A percentile compares a stretch with the other conserved stretches of the same genome.
Conservation (phyloP, 176 grass and related monocot genomes). For the Oryza brachyantha region DNA sequence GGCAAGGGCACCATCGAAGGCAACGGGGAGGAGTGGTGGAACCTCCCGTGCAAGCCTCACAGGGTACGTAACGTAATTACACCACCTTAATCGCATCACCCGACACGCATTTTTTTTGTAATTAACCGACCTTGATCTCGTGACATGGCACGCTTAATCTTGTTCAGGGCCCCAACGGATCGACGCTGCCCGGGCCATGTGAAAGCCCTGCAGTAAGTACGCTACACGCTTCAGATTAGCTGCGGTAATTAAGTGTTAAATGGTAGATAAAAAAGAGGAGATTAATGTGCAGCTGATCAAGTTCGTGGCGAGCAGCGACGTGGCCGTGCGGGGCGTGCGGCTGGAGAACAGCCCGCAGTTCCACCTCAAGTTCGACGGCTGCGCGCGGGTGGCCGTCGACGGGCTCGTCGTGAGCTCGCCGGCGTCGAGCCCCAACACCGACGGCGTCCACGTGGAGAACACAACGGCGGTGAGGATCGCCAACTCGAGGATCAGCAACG, state of each 20-base stretch:
- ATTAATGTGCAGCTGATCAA: conserved; percentile 57
- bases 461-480: conserved; percentile 53
- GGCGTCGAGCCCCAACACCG: conserved; percentile 74
- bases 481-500: conserved; percentile 67
- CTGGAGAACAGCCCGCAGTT: conserved; percentile 84
- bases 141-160: not conserved
- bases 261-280: no score
- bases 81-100: not conserved
- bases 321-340: conserved; percentile 43
- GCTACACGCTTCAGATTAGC: not conserved
- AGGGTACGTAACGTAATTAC: conserved; percentile 35
- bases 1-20: conserved; percentile 73
- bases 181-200: conserved; percentile 69
- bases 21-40: conserved; percentile 84
- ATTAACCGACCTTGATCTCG: not conserved
- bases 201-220: conserved; percentile 69
- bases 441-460: conserved; percentile 86
- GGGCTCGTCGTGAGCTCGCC: conserved; percentile 54
- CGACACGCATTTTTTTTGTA: not conserved
- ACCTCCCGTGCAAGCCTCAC: conserved; percentile 85
- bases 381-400: conserved; percentile 53
- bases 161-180: conserved; percentile 73
- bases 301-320: conserved; percentile 60
- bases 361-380: conserved; percentile 79
- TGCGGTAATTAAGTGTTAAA: not conserved